These are phyloP conservation scores for Leersia perrieri DNA, from an alignment of 176 grass and related monocot species.

Conservation along the genomic window DNA sequence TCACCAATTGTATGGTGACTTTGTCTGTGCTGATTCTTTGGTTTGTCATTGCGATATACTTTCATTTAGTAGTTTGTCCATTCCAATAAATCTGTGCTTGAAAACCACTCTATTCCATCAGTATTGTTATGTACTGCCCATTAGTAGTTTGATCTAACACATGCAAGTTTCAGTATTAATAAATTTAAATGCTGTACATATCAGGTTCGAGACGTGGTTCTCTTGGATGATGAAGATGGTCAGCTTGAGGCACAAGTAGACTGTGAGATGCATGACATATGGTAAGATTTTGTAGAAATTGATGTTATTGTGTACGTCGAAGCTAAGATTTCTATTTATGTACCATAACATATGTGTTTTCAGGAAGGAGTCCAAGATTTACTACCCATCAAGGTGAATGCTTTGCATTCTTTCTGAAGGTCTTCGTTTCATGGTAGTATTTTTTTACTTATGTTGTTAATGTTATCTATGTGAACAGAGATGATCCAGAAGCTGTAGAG, in stretches of 20 bases:
- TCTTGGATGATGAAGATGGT: constrained; percentile 73
- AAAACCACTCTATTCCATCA: background rate
- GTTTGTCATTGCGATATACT: background rate
- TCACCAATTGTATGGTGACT: background rate
- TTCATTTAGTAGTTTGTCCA: background rate
- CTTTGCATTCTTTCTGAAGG: constrained; percentile 23
- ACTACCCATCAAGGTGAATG: constrained; percentile 80
- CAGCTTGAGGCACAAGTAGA: constrained; percentile 35
- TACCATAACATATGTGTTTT: constrained; percentile 34
- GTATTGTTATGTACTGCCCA: background rate
- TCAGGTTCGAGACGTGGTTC: constrained; percentile 58
- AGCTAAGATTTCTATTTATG: constrained; percentile 1
- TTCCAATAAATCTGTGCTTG: background rate
- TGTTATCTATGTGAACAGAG: constrained; percentile 52
- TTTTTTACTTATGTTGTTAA: constrained; percentile 22
- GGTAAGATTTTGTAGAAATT: constrained; percentile 31
- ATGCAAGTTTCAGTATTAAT: constrained; percentile 27
- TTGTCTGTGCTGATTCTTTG: background rate
- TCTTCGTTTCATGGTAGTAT: background rate
- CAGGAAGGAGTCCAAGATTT: constrained; percentile 65
- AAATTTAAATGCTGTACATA: background rate
- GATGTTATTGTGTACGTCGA: constrained; percentile 11
- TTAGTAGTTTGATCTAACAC: constrained; percentile 23
- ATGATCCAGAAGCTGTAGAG: constrained; percentile 69
- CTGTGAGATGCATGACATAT: constrained; percentile 16